A percentile compares a stretch with the other conserved stretches of the same genome.
Evolutionary conservation across 495 filamentous ascomycete species (phyloP).

Genomic region (Rostrohypoxylon terebratum): DNA sequence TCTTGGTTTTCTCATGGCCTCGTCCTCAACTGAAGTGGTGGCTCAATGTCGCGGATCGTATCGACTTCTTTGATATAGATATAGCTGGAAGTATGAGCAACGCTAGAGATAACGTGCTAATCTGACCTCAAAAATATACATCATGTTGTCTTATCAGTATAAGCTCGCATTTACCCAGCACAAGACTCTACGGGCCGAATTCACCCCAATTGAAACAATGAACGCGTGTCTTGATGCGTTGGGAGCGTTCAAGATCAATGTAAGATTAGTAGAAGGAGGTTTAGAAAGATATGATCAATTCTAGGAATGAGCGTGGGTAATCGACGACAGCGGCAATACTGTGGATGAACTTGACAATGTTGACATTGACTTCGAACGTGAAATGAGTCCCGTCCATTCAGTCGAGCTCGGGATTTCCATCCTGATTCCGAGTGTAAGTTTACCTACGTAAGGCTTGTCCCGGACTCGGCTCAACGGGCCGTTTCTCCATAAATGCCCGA

Average conservation of each 20-base stretch:
- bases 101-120: constrained; percentile 3
- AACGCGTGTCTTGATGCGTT: constrained; percentile 5
- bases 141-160: not conserved
- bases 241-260: constrained; percentile 4
- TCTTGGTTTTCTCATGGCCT: not conserved
- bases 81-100: too few species aligned
- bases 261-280: not conserved
- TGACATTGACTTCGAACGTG: constrained; percentile 11
- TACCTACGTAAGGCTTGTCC: constrained; percentile 24
- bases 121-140: not conserved
- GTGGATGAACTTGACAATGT: constrained; percentile 17
- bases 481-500: constrained; percentile 44
- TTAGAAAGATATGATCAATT: constrained; percentile 9
- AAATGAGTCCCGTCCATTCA: constrained; percentile 21
- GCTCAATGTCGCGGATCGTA: not conserved
- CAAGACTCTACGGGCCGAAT: constrained; percentile 40
- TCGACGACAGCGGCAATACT: constrained; percentile 28
- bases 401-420: constrained; percentile 36
- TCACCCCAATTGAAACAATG: constrained; percentile 10
- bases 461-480: constrained; percentile 39
- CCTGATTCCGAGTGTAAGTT: constrained; percentile 22
- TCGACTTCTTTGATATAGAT: not conserved
- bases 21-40: not conserved
- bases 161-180: constrained; percentile 31
- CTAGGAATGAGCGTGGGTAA: constrained; percentile 26